These are phyloP conservation scores for Phyllosticta citribraziliensis DNA, from an alignment of 2,329 filamentous ascomycete species.

Conservation along the genomic window DNA sequence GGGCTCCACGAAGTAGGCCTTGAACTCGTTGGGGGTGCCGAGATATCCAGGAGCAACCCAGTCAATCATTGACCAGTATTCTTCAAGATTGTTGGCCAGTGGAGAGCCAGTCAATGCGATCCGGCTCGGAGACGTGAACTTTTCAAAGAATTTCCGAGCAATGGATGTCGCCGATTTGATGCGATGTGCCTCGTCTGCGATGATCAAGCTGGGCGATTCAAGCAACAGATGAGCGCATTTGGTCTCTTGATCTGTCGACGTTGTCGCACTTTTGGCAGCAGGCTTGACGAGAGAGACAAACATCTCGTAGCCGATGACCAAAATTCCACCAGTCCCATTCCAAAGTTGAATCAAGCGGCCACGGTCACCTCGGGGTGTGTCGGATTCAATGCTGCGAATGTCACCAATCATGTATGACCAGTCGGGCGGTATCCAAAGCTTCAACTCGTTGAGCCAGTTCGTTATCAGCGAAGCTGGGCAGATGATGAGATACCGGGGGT, in stretches of 20 bases:
- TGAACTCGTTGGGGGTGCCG: constrained; percentile 59
- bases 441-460: constrained; percentile 76
- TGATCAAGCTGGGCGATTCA: constrained; percentile 57
- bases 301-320: constrained; percentile 68
- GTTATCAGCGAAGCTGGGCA: constrained; percentile 66
- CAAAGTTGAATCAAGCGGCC: constrained; percentile 37
- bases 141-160: constrained; percentile 43
- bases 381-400: constrained; percentile 46
- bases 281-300: constrained; percentile 41
- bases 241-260: constrained; percentile 11
- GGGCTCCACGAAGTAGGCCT: constrained; percentile 56
- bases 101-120: constrained; percentile 84
- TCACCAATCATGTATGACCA: constrained; percentile 40
- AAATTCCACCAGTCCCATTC: constrained; percentile 55
- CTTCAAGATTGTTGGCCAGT: constrained; percentile 70
- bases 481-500: constrained; percentile 53
- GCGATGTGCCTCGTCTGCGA: constrained; percentile 77
- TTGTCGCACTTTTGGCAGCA: neutral
- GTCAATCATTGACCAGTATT: constrained; percentile 80
- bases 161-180: constrained; percentile 57
- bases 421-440: constrained; percentile 48
- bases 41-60: constrained; percentile 78
- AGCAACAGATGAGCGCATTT: constrained; percentile 36
- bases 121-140: constrained; percentile 57
- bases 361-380: constrained; percentile 29